A percentile compares a stretch with the other conserved stretches of the same genome.
Evolutionary conservation across 2,329 filamentous ascomycete genomes (phyloP).

Genomic region (Trichoderma asperellum): DNA sequence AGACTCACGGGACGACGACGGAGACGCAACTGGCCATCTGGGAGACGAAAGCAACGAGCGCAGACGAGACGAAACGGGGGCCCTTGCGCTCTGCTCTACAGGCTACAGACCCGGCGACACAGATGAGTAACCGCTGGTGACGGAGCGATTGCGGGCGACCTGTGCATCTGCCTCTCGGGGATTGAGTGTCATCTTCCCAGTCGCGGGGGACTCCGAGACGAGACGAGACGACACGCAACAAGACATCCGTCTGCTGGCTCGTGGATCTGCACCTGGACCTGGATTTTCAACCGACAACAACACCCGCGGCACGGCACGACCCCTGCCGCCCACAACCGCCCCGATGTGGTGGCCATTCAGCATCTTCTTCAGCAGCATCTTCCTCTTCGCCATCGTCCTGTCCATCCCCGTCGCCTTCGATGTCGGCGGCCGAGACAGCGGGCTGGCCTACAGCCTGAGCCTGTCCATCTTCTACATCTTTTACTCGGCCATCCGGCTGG

Average conservation of each 20-base stretch:
- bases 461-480: constrained; percentile 89
- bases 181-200: constrained; percentile 5
- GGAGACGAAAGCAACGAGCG: neutral
- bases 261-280: neutral
- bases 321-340: constrained; percentile 39
- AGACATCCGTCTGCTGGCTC: neutral
- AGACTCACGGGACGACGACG: neutral
- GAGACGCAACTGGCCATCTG: neutral
- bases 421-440: constrained; percentile 92
- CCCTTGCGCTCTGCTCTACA: neutral
- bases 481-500: constrained; percentile 78
- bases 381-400: constrained; percentile 89
- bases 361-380: constrained; percentile 77
- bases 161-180: constrained; percentile 25
- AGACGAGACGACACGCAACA: neutral
- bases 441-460: constrained; percentile 88
- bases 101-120: constrained; percentile 5
- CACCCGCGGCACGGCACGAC: constrained; percentile 28
- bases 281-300: neutral
- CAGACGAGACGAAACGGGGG: neutral
- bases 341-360: constrained; percentile 83
- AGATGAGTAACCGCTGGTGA: constrained; percentile 29
- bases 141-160: constrained; percentile 26
- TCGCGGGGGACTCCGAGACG: neutral
- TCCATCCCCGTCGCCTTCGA: constrained; percentile 97